Conservation (phyloP, 768 basidiomycete species). For the Phaeotremella fagi region DNA sequence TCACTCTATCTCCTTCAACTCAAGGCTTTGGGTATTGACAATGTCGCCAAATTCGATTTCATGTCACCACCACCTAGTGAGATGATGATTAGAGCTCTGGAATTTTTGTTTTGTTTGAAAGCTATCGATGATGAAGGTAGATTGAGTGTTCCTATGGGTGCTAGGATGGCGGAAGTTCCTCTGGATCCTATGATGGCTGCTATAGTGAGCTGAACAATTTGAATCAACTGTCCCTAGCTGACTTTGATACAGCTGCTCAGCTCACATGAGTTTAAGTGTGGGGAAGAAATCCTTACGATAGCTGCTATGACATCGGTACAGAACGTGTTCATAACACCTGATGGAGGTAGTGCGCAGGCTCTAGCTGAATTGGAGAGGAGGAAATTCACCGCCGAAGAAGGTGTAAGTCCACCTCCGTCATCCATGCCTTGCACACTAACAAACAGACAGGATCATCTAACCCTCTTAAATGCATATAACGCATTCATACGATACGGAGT, state of each 20-base stretch:
- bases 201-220: slow-evolving; percentile 60
- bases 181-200: slow-evolving; percentile 89
- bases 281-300: slow-evolving; percentile 92
- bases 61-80: slow-evolving; percentile 81
- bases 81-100: slow-evolving; percentile 76
- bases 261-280: slow-evolving; percentile 79
- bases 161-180: slow-evolving; percentile 87
- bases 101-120: slow-evolving; percentile 70
- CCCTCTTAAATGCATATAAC: slow-evolving; percentile 90
- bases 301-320: slow-evolving; percentile 89
- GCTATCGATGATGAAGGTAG: slow-evolving; percentile 76
- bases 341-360: slow-evolving; percentile 75
- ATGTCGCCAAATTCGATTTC: slow-evolving; percentile 90
- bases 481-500: slow-evolving; percentile 72
- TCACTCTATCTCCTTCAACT: slow-evolving; percentile 87
- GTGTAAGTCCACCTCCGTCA: slow-evolving; percentile 59
- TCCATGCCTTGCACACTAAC: no score
- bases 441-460: slow-evolving; percentile 96
- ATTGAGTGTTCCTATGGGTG: slow-evolving; percentile 68
- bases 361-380: slow-evolving; percentile 80
- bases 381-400: slow-evolving; percentile 98
- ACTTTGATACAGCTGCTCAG: slow-evolving; percentile 63
- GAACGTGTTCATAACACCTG: slow-evolving; percentile 86
- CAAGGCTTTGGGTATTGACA: slow-evolving; percentile 90
- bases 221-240: neutral